phyloP scores from a whole-genome alignment of 495 filamentous ascomycete species.

The Oidiodendron maius region DNA sequence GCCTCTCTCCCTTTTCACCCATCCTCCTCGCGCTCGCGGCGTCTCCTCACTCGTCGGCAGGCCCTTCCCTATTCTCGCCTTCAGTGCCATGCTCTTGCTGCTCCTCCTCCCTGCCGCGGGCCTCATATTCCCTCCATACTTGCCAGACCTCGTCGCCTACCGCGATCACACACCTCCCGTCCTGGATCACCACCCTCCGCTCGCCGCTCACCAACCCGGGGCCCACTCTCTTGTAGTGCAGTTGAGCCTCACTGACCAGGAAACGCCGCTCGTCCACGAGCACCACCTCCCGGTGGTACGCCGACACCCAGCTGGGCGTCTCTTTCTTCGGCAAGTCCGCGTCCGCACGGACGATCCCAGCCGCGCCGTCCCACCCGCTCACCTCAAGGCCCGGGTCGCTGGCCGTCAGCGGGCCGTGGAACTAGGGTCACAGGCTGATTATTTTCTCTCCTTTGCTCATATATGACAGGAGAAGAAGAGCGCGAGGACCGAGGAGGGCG shows the following conservation, averaged over 20 bases:
- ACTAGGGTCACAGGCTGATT: too few species aligned
- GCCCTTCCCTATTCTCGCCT: too few species aligned
- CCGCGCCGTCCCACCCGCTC: conserved; percentile 2
- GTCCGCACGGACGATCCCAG: not conserved
- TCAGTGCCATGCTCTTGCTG: too few species aligned
- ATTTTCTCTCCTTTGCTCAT: too few species aligned
- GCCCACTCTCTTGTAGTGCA: conserved; percentile 8
- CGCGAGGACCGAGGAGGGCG: not conserved
- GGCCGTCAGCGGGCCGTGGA: conserved; percentile 6
- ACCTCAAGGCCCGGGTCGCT: conserved; percentile 1
- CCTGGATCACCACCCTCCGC: conserved; percentile 15
- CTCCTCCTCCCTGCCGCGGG: conserved; percentile 1
- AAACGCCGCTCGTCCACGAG: conserved; percentile 14
- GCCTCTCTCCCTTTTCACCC: too few species aligned
- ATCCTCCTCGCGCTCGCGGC: too few species aligned
- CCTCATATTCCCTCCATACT: conserved; percentile 17
- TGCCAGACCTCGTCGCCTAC: conserved; percentile 8
- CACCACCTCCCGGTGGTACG: conserved; percentile 16
- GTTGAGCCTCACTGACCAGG: conserved; percentile 11
- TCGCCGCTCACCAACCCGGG: conserved; percentile 9
- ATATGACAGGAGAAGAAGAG: too few species aligned
- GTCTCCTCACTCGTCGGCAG: too few species aligned
- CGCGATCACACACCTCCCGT: conserved; percentile 9
- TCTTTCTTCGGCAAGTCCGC: conserved; percentile 4
- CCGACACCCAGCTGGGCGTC: too few species aligned